These are phyloP conservation scores for Fusarium metavorans DNA, from an alignment of 2,329 filamentous ascomycete species.

Conservation along the genomic window DNA sequence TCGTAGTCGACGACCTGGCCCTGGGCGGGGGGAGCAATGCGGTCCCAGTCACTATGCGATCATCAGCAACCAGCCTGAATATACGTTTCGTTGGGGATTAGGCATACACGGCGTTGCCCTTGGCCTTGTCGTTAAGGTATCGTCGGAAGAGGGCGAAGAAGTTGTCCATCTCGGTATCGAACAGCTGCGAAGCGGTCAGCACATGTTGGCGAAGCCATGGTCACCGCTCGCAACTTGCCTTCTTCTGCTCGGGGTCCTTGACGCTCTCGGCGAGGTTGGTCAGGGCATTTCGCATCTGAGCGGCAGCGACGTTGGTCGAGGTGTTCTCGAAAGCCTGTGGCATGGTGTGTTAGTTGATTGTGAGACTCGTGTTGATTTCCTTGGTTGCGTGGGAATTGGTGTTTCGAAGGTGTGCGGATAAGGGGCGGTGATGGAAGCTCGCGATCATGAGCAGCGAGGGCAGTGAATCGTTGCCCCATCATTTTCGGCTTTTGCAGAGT, in stretches of 20 bases:
- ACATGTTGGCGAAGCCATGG: neutral
- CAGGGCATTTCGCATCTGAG: constrained; percentile 98
- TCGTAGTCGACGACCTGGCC: constrained; percentile 97
- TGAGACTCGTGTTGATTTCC: neutral
- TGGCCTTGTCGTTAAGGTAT: constrained; percentile 98
- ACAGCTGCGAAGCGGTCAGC: constrained; percentile 69
- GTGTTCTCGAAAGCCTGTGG: constrained; percentile 97
- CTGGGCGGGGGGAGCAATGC: constrained; percentile 92
- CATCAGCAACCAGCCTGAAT: constrained; percentile 34
- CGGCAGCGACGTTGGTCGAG: constrained; percentile 96
- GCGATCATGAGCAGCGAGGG: neutral
- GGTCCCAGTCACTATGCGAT: constrained; percentile 85
- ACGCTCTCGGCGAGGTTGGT: constrained; percentile 93
- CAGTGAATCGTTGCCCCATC: constrained; percentile 7
- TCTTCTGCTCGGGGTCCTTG: constrained; percentile 82
- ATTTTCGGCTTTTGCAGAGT: constrained; percentile 5
- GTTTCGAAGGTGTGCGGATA: neutral
- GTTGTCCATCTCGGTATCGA: constrained; percentile 99
- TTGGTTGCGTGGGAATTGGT: neutral
- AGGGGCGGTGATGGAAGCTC: neutral
- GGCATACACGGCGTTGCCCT: constrained; percentile 87
- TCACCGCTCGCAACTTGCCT: constrained; percentile 69
- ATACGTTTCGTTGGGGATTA: constrained; percentile 6
- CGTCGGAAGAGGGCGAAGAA: constrained; percentile 99
- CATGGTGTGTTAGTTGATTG: constrained; percentile 42